Percentiles rank a stretch among this genome's conserved stretches.
These are phyloP conservation scores for Afroboletus lepidellus DNA, from an alignment of 1,284 basidiomycete species.

Conservation along the genomic window DNA sequence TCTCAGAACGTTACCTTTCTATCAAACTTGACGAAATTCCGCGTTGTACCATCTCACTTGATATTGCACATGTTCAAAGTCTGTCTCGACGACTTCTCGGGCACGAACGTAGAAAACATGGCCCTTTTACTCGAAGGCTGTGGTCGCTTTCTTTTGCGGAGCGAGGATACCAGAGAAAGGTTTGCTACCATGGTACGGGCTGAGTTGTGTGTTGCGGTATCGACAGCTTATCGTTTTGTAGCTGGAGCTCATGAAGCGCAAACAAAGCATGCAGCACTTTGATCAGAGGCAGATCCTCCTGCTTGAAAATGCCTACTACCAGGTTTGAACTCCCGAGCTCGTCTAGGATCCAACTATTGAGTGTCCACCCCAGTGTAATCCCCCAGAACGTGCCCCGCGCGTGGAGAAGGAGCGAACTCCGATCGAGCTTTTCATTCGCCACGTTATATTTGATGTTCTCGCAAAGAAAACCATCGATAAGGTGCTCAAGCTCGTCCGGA, in stretches of 20 bases:
- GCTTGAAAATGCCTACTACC: conserved; percentile 98
- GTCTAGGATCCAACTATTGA: conserved; percentile 6
- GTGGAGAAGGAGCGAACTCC: conserved; percentile 84
- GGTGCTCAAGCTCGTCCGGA: conserved; percentile 87
- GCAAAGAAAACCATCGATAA: conserved; percentile 91
- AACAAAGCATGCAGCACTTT: conserved; percentile 89
- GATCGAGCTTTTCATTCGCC: conserved; percentile 91
- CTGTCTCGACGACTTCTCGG: conserved; percentile 92
- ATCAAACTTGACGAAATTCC: conserved; percentile 93
- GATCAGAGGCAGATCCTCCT: conserved; percentile 88
- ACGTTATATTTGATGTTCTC: conserved; percentile 90
- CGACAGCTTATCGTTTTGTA: conserved; percentile 33
- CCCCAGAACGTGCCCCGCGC: conserved; percentile 87
- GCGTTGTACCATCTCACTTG: conserved; percentile 87
- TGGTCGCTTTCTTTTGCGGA: conserved; percentile 87
- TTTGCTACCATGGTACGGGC: conserved; percentile 75
- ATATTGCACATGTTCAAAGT: conserved; percentile 97
- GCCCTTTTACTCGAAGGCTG: conserved; percentile 92
- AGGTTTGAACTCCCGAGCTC: conserved; percentile 47
- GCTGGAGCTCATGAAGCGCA: conserved; percentile 93
- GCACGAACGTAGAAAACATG: conserved; percentile 91
- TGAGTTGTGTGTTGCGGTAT: not conserved
- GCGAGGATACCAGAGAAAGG: conserved; percentile 83
- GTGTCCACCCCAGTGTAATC: conserved; percentile 78
- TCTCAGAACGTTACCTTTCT: conserved; percentile 84